Conservation (phyloP, 768 basidiomycete species). For the Pholiota conissans region DNA sequence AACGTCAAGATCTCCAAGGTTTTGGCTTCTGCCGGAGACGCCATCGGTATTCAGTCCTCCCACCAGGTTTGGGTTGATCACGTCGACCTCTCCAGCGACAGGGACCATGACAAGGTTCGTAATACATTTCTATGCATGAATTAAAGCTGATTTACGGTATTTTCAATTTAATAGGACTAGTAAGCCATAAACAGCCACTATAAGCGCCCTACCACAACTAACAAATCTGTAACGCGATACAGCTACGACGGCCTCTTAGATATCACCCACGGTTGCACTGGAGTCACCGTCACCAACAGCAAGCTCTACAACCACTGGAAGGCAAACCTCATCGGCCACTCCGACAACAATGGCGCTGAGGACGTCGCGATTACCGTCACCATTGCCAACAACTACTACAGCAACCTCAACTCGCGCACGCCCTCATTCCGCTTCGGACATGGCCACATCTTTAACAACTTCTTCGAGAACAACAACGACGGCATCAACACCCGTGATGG, state of each 20-base stretch:
- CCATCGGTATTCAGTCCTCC: slow-evolving; percentile 41
- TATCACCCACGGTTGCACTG: slow-evolving; percentile 44
- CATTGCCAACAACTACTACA: slow-evolving; percentile 42
- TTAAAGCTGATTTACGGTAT: background rate
- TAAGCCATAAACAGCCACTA: slow-evolving; percentile 12
- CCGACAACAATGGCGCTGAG: slow-evolving; percentile 37
- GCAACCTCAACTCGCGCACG: slow-evolving; percentile 43
- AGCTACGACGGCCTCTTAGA: slow-evolving; percentile 47
- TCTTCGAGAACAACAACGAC: slow-evolving; percentile 42
- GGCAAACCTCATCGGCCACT: slow-evolving; percentile 40
- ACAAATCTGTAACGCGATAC: background rate
- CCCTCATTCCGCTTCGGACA: slow-evolving; percentile 47
- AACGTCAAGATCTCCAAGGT: slow-evolving; percentile 52
- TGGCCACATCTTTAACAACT: slow-evolving; percentile 47
- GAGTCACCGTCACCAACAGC: slow-evolving; percentile 40
- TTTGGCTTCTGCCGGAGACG: slow-evolving; percentile 43
- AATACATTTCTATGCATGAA: background rate
- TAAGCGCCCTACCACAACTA: background rate
- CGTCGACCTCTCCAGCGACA: slow-evolving; percentile 40
- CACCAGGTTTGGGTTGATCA: slow-evolving; percentile 45
- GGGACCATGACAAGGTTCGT: slow-evolving; percentile 41
- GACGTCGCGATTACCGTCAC: slow-evolving; percentile 39
- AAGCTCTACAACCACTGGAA: slow-evolving; percentile 49
- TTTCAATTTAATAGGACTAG: slow-evolving; percentile 25
- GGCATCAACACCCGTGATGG: slow-evolving; percentile 45